phyloP scores from a whole-genome alignment of 78 protist species.

The Dictyostelium brefeldianum region DNA sequence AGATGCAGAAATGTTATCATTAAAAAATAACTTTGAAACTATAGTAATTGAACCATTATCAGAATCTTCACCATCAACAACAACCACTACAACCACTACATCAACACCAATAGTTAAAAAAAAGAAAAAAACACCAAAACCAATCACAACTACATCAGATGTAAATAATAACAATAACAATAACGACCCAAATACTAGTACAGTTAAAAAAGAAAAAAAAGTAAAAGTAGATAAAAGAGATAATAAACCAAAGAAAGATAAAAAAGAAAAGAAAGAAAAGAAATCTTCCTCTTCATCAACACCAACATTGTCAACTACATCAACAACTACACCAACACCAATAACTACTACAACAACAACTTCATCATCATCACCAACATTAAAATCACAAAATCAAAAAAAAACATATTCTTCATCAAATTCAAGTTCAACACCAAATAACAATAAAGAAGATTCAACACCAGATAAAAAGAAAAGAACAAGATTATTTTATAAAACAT shows the following conservation, averaged over 20 bases:
- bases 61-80: not conserved
- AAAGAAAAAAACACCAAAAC: not conserved
- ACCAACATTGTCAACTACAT: not conserved
- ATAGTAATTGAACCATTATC: not conserved
- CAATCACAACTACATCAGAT: not conserved
- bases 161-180: not conserved
- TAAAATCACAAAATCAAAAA: not conserved
- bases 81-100: not conserved
- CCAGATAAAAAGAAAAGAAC: constrained; percentile 7
- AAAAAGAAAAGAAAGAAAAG: not conserved
- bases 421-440: not conserved
- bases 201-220: not conserved
- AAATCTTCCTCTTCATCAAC: not conserved
- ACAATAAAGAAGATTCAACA: not conserved
- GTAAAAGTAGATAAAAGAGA: not conserved
- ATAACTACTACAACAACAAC: not conserved
- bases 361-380: not conserved
- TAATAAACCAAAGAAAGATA: not conserved
- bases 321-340: not conserved
- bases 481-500: not conserved
- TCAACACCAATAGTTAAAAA: not conserved
- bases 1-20: not conserved
- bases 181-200: not conserved
- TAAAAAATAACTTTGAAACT: not conserved
- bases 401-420: not conserved